These are phyloP conservation scores for Leccinum subgranulosum DNA, from an alignment of 768 basidiomycete genomes.

Conservation along the genomic window DNA sequence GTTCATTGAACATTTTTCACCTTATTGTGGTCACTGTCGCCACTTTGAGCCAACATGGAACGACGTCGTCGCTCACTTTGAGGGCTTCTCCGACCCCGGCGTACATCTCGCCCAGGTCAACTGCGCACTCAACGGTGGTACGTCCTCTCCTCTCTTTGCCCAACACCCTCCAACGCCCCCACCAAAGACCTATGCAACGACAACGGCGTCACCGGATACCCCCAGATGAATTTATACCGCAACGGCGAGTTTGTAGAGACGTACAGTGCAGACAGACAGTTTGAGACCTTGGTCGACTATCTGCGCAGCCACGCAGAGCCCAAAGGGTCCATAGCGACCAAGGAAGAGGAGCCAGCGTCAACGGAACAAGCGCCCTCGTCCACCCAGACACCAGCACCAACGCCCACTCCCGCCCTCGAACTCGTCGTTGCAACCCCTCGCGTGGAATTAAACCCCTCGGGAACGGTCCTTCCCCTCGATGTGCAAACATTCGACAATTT, in stretches of 20 bases:
- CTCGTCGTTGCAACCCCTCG: constrained; percentile 16
- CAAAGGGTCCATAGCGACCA: not conserved
- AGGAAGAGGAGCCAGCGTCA: constrained; percentile 2
- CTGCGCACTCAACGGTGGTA: constrained; percentile 74
- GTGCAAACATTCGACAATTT: constrained; percentile 38
- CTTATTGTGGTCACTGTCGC: constrained; percentile 79
- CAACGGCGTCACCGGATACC: constrained; percentile 71
- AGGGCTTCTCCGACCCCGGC: constrained; percentile 36
- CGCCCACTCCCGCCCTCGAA: constrained; percentile 4
- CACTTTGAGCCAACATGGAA: constrained; percentile 83
- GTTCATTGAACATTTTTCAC: constrained; percentile 88
- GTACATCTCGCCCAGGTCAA: constrained; percentile 79
- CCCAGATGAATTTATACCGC: constrained; percentile 69
- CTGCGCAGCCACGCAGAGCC: constrained; percentile 44
- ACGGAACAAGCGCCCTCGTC: constrained; percentile 2
- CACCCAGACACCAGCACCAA: not conserved
- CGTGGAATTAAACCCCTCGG: constrained; percentile 21
- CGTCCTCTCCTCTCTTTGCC: constrained; percentile 22
- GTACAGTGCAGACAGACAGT: constrained; percentile 53
- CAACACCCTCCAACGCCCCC: not conserved
- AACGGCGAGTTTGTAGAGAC: constrained; percentile 59
- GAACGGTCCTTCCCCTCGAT: constrained; percentile 23
- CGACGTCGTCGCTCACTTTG: constrained; percentile 52
- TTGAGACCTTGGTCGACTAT: constrained; percentile 54
- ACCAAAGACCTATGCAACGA: constrained; percentile 70